Evolutionary conservation across 192 early-diverging fungal species (phyloP).

Genomic region (Obelidium mucronatum): DNA sequence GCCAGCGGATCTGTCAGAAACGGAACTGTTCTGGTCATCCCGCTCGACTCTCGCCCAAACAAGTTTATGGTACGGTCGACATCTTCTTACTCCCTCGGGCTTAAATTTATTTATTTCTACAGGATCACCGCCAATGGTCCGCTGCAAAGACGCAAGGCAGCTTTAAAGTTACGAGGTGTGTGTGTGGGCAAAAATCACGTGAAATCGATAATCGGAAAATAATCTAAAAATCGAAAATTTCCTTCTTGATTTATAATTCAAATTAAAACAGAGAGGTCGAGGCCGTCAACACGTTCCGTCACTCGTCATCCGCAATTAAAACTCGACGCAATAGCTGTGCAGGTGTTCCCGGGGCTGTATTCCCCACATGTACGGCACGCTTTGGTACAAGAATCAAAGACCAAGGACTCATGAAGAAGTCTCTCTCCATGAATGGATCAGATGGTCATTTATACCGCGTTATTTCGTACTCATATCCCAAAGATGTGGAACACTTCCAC

Average conservation of each 20-base stretch:
- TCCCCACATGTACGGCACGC: neutral
- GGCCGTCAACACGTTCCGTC: neutral
- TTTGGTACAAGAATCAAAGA: neutral
- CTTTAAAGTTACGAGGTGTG: neutral
- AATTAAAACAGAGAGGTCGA: neutral
- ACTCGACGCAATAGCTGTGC: neutral
- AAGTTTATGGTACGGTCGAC: neutral
- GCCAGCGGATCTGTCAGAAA: neutral
- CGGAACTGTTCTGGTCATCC: neutral
- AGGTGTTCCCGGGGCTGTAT: too few species aligned
- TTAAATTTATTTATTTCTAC: neutral
- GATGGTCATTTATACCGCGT: slow-evolving; percentile 9
- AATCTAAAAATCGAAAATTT: too few species aligned
- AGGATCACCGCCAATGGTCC: neutral
- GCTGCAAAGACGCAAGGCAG: neutral
- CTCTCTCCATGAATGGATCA: neutral
- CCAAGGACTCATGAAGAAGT: neutral
- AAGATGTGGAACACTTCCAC: slow-evolving; percentile 7
- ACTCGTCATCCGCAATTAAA: neutral
- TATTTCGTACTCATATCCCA: neutral
- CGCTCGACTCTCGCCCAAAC: neutral
- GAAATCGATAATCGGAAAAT: neutral
- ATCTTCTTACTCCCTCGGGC: neutral
- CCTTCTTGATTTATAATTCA: neutral
- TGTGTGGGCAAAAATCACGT: too few species aligned